Percentiles rank a stretch among this genome's conserved stretches.
Evolutionary conservation across 2,329 filamentous ascomycete genomes (phyloP).

Genomic region (Pyrenophora graminea): DNA sequence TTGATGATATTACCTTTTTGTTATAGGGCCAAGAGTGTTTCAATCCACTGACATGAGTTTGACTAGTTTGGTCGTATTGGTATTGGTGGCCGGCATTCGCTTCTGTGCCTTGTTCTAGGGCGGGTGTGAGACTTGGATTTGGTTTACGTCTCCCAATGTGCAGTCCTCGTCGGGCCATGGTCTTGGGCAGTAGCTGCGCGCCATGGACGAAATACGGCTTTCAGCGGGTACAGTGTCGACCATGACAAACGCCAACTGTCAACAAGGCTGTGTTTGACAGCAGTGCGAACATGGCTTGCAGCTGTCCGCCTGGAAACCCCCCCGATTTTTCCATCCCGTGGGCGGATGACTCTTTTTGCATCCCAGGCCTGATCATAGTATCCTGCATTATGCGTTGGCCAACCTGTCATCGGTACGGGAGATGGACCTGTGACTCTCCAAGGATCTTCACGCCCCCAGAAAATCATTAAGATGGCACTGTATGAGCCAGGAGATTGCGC

Average conservation of each 20-base stretch:
- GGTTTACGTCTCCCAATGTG: too few relatives aligned
- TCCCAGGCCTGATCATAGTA: constrained; percentile 7
- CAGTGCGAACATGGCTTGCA: not conserved
- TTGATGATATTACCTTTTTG: not conserved
- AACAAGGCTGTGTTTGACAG: too few relatives aligned
- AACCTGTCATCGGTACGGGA: constrained; percentile 1
- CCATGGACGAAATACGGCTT: too few relatives aligned
- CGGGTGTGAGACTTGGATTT: too few relatives aligned
- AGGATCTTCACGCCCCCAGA: not conserved
- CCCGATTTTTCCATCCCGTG: not conserved
- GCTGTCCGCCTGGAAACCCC: not conserved
- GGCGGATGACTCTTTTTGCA: constrained; percentile 1
- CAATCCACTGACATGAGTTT: too few relatives aligned
- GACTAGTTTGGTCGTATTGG: too few relatives aligned
- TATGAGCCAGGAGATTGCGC: constrained; percentile 4
- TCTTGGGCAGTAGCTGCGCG: too few relatives aligned
- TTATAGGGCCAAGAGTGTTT: not conserved
- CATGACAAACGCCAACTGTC: too few relatives aligned
- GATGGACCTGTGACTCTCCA: constrained; percentile 3
- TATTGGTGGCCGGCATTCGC: too few relatives aligned
- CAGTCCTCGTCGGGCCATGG: too few relatives aligned
- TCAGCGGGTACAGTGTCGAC: too few relatives aligned
- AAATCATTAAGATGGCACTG: not conserved
- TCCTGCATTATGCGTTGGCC: constrained; percentile 1
- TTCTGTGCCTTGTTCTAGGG: too few relatives aligned